Evolutionary conservation across 1,284 basidiomycete genomes (phyloP).

Genomic region (Ceratorhiza oryzae-sativae): DNA sequence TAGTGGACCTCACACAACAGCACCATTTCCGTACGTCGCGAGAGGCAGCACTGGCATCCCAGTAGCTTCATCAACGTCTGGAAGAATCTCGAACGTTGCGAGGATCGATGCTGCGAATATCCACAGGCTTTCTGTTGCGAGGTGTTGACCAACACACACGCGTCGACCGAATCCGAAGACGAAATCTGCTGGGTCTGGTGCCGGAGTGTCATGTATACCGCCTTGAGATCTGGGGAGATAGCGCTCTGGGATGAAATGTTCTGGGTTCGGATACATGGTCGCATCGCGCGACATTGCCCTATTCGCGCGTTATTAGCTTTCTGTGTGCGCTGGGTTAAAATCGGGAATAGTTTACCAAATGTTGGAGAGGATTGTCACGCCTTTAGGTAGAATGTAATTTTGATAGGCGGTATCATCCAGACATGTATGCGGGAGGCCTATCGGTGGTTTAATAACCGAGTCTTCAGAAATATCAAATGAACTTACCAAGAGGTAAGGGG

Average conservation of each 20-base stretch:
- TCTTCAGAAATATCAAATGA: too few relatives aligned
- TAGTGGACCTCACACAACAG: slow-evolving; percentile 9
- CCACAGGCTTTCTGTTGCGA: slow-evolving; percentile 15
- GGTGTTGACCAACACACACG: neutral
- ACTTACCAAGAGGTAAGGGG: slow-evolving; percentile 30
- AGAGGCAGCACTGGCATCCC: neutral
- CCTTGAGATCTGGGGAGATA: slow-evolving; percentile 17
- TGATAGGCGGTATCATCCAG: slow-evolving; percentile 42
- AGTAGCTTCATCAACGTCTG: slow-evolving; percentile 10
- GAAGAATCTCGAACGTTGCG: slow-evolving; percentile 13
- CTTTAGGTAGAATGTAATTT: slow-evolving; percentile 43
- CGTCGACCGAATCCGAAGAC: slow-evolving; percentile 28
- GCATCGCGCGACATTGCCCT: slow-evolving; percentile 20
- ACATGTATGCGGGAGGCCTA: slow-evolving; percentile 40
- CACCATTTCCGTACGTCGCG: slow-evolving; percentile 21
- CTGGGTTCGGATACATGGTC: slow-evolving; percentile 20
- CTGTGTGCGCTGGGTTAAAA: neutral
- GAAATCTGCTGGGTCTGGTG: slow-evolving; percentile 3
- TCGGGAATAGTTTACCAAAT: neutral
- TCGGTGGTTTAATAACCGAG: neutral
- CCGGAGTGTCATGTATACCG: slow-evolving; percentile 17
- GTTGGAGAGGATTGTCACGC: slow-evolving; percentile 36
- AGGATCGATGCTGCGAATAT: slow-evolving; percentile 25
- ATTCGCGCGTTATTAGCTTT: neutral
- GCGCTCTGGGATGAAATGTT: slow-evolving; percentile 21